Evolutionary conservation across 495 filamentous ascomycete genomes (phyloP), one percentile per base, ranked within the genome.

Genomic region (Penicillium pancosmium): DNA sequence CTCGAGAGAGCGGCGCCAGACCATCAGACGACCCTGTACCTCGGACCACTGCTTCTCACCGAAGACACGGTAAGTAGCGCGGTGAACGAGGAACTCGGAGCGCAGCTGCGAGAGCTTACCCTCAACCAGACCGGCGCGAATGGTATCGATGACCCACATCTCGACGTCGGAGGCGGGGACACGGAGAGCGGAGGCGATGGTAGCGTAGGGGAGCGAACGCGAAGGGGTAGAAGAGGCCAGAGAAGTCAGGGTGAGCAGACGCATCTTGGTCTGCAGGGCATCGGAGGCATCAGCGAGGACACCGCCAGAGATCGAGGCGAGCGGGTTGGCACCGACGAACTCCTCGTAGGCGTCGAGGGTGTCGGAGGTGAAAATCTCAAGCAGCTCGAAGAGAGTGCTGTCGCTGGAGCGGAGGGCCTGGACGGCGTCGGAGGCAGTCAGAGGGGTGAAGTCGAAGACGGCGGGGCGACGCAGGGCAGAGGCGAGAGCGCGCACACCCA

Each of bases 41-140:
- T 98, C 92, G 52, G 88, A 85, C 95, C 95, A 99, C 78, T 99
- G 94, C 81, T 93, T 95, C 84, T 96, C 90, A 57, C 91, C 91
- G 66, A 99, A 98, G 25, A 96, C 93, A 31, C 94, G 85, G 82
- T 97, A 96, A 55, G 91, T 95, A 61, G 90, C 91, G 59, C 92
- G 84, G 78, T 99, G 94, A 44, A 99, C 90, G 13, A 97, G 80
- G 82, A 99, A 98, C 27, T 91, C 88, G 69, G 91, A 85, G 61
- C 91, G 91, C 66, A 91, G 83, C 78, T 99, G 94, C 21, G 87
- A 91, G 51, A 99, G 82, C 74, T 94, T 93, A 60, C 94, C 94
- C 78, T 98, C 94, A 52, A 98, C 89, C 18, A 98, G 86, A 35
- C 91, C 90, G 41, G 92, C 91, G 41, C 95, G 90, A 74, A 98